A percentile compares a stretch with the other conserved stretches of the same genome.
These are phyloP conservation scores for Paramecium primaurelia DNA, from an alignment of 73 alveolate species.

Conservation along the genomic window DNA sequence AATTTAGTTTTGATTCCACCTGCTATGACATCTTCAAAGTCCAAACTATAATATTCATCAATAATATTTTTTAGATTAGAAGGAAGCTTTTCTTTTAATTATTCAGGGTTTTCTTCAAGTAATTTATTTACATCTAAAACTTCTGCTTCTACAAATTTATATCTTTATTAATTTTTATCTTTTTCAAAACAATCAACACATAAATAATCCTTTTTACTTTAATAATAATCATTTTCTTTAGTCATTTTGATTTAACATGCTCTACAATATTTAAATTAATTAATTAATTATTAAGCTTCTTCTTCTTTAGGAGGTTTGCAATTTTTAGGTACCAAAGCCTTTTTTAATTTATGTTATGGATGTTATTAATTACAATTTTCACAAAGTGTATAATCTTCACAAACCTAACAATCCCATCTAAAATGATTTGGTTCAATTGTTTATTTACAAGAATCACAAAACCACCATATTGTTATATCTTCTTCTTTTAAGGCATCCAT, in stretches of 20 bases:
- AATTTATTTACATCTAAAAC: constrained; percentile 18
- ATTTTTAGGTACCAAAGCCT: constrained; percentile 80
- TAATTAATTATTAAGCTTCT: constrained; percentile 36
- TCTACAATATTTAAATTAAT: constrained; percentile 47
- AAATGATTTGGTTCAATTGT: constrained; percentile 89
- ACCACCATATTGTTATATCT: constrained; percentile 88
- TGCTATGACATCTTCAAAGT: constrained; percentile 81
- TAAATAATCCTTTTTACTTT: constrained; percentile 12
- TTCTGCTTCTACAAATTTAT: constrained; percentile 5
- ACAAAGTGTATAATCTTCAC: constrained; percentile 96
- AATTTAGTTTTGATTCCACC: constrained; percentile 88
- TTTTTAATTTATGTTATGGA: constrained; percentile 86
- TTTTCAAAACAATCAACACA: constrained; percentile 55
- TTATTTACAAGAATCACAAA: constrained; percentile 94
- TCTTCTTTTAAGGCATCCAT: constrained; percentile 63
- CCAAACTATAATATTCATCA: constrained; percentile 86
- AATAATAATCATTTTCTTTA: constrained; percentile 40
- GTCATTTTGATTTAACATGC: constrained; percentile 51
- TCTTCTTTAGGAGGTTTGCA: constrained; percentile 63
- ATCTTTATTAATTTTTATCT: constrained; percentile 18
- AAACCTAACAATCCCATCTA: constrained; percentile 92
- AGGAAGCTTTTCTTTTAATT: constrained; percentile 22
- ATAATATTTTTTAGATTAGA: constrained; percentile 67
- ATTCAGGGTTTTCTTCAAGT: constrained; percentile 38
- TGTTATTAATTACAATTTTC: constrained; percentile 73